These are phyloP conservation scores for Lasiosphaeria hispida DNA, from an alignment of 495 filamentous ascomycete species.

Conservation along the genomic window DNA sequence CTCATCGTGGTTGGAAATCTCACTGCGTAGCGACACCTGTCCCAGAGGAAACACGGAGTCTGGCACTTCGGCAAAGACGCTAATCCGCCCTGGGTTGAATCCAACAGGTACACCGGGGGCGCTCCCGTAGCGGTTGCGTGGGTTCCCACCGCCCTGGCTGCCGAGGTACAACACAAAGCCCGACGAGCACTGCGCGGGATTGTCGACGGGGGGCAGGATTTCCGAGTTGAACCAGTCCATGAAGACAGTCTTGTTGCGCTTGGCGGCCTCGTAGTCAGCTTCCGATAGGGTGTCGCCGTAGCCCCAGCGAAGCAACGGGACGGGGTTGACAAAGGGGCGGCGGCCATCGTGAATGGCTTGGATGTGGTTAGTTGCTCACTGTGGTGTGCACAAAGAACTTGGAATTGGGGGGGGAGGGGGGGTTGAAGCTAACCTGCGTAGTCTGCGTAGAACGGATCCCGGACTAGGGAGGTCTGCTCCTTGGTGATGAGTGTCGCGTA, in stretches of 20 bases:
- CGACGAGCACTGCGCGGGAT: constrained; percentile 33
- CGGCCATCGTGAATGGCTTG: constrained; percentile 42
- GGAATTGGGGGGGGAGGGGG: neutral
- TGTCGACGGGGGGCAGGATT: constrained; percentile 40
- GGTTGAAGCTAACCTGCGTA: constrained; percentile 41
- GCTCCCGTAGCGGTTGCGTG: constrained; percentile 35
- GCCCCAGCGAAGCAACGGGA: constrained; percentile 54
- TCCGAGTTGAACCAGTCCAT: constrained; percentile 51
- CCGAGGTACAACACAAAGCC: constrained; percentile 37
- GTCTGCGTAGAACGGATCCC: constrained; percentile 51
- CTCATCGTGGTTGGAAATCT: constrained; percentile 53
- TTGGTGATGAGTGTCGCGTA: constrained; percentile 53
- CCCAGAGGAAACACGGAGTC: constrained; percentile 60
- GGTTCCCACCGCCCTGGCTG: constrained; percentile 17
- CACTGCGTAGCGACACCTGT: constrained; percentile 50
- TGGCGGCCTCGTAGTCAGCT: constrained; percentile 35
- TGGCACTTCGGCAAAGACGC: constrained; percentile 49
- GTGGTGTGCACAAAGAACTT: neutral
- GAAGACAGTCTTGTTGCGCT: constrained; percentile 50
- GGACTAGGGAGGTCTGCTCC: constrained; percentile 49
- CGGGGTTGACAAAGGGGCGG: constrained; percentile 54
- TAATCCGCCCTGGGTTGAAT: constrained; percentile 45
- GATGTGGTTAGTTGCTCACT: neutral
- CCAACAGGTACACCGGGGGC: constrained; percentile 40
- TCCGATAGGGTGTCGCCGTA: constrained; percentile 48